A percentile compares a stretch with the other conserved stretches of the same genome.
These are phyloP conservation scores for Rhodotorula sp. DNA, from an alignment of 1,284 basidiomycete species.

Conservation along the genomic window DNA sequence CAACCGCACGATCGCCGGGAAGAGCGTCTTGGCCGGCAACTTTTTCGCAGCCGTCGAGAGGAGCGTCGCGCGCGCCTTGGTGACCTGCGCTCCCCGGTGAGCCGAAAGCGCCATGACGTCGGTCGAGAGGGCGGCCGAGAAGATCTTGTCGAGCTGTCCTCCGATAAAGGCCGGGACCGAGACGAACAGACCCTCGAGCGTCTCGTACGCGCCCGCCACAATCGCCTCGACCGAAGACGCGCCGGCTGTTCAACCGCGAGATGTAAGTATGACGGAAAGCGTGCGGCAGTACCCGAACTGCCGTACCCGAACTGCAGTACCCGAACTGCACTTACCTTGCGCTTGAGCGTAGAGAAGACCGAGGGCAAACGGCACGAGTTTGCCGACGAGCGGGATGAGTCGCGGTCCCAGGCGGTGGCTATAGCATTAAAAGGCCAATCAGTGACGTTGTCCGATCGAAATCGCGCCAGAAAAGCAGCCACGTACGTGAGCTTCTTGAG, in stretches of 20 bases:
- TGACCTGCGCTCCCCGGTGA: constrained; percentile 11
- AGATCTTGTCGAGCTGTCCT: constrained; percentile 50
- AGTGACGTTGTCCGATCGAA: neutral
- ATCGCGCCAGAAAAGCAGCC: constrained; percentile 46
- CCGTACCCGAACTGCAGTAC: neutral
- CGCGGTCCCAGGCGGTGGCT: constrained; percentile 71
- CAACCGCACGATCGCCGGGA: constrained; percentile 38
- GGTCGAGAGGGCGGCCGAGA: constrained; percentile 46
- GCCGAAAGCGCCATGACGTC: constrained; percentile 43
- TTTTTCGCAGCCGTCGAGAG: constrained; percentile 57
- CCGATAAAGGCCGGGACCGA: constrained; percentile 52
- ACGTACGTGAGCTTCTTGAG: constrained; percentile 58
- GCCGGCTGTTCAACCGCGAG: constrained; percentile 5
- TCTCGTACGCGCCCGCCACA: constrained; percentile 29
- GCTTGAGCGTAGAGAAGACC: constrained; percentile 55
- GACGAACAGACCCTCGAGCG: constrained; percentile 44
- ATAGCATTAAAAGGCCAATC: neutral
- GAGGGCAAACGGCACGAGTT: constrained; percentile 64
- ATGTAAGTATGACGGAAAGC: neutral
- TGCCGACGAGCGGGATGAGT: constrained; percentile 74
- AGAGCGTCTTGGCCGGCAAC: constrained; percentile 58
- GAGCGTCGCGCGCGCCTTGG: constrained; percentile 25
- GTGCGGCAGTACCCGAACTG: neutral
- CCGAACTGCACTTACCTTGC: constrained; percentile 43
- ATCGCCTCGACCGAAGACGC: constrained; percentile 14